Base-by-base conservation (phyloP, 2,329 filamentous ascomycete species). In the Huntiella decipiens region DNA sequence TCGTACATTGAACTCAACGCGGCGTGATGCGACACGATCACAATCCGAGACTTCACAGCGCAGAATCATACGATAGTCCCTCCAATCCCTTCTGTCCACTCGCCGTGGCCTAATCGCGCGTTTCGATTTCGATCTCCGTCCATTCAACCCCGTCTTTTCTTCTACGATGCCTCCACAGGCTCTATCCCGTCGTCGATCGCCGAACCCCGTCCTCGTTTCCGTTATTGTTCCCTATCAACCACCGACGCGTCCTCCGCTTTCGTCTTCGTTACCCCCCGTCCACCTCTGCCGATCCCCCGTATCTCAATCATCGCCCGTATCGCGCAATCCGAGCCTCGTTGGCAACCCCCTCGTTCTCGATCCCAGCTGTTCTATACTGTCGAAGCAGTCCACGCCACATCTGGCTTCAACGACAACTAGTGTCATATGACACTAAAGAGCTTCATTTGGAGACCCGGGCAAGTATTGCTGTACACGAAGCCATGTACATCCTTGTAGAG, bases 81-180 rank as follows among this genome's bases (percentile, higher is more conserved):
- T 19, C 38, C 38, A n/a, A 15, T 38, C 36, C 43, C 17, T 19
- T 17, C 12, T 32, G 5, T 45, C 34, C 17, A 28, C 22, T 28
- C 22, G 22, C 22, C 22, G 22, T 28, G 22, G 22, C 22, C 7
- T 10, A 13, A 38, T 12, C 52, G 54, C 54, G 54, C 57, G 54
- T 57, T 51, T 55, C 52, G 53, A 53, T 53, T 56, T 55, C 55
- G 55, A 55, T 50, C 48, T 55, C 54, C 58, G 53, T 54, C 54
- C 50, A 53, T 15, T 28, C 6, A 15, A 15, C 13, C 22, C 28
- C n/a, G 31, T 43, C 15, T 32, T 43, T 12, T 31, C 40, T 33
- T n/a, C 38, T n/a, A 6, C 38, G 38, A 19, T 16, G 12, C 17
- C 38, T 22, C 22, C 22, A 28, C 8, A 28, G 22, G 8, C 22